Evolutionary conservation across 148 eudicot species (phyloP).

Genomic region (Simmondsia chinensis): DNA sequence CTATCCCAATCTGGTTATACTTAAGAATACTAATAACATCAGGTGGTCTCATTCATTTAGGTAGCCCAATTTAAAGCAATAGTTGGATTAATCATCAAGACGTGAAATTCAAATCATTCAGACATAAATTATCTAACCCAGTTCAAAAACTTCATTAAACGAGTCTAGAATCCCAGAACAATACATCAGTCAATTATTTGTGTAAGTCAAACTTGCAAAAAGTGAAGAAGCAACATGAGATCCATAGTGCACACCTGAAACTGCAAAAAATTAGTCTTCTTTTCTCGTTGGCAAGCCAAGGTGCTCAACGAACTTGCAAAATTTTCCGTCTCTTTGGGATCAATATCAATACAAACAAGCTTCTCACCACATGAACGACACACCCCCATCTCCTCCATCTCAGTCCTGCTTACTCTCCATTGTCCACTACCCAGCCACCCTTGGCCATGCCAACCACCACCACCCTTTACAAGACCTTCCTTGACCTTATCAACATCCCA

Average conservation of each 20-base stretch:
- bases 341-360: conserved; percentile 88
- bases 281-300: conserved; percentile 63
- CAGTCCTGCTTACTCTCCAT: conserved; percentile 66
- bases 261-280: conserved; percentile 34
- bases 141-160: too few species aligned
- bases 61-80: too few species aligned
- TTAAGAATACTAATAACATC: too few species aligned
- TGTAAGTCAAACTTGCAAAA: too few species aligned
- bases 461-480: conserved; percentile 64
- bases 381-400: conserved; percentile 50
- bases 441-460: conserved; percentile 99
- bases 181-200: too few species aligned
- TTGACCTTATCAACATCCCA: conserved; percentile 65
- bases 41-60: too few species aligned
- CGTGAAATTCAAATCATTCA: too few species aligned
- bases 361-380: conserved; percentile 73
- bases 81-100: too few species aligned
- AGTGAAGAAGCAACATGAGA: background rate
- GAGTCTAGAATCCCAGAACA: too few species aligned
- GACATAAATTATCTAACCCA: too few species aligned
- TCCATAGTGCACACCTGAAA: conserved; percentile 43
- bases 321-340: conserved; percentile 69
- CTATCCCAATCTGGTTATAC: too few species aligned
- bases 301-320: conserved; percentile 59
- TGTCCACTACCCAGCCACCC: conserved; percentile 94